Base-by-base conservation (phyloP, 2,329 filamentous ascomycete genomes). In the Talaromyces verruculosus region DNA sequence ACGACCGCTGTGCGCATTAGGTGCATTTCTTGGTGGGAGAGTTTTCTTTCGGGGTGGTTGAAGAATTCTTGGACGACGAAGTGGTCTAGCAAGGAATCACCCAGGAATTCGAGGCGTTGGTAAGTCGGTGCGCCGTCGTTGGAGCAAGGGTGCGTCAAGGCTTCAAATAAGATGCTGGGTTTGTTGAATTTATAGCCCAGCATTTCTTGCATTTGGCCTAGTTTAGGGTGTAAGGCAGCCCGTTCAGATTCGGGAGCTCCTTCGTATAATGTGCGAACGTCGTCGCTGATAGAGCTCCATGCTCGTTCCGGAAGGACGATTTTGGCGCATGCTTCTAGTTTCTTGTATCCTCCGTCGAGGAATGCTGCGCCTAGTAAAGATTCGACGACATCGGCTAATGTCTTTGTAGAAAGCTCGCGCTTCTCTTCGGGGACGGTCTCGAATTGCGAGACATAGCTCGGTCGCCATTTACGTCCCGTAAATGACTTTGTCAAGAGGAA, bases 301-400 rank as follows among this genome's bases (percentile, higher is more conserved):
- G 81, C 66, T 1, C 84, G 74, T 60, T 89, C 84, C 0, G 85
- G 84, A 0, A 96, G 75, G 69, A 97, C 89, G 0, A 88, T 74
- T 2, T 83, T 81, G 13, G 95, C 83, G 74, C 89, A 93, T 1
- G 78, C 71, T 17, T 89, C 77, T 0, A 89, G 90, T 69, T 87
- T 89, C 0, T 79, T 58, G 15, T 91, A 79, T 0, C 90, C 90
- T 0, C 91, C 90, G 62, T 91, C 85, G 0, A 90, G 67, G 71
- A 86, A 93, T 0, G 90, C 85, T 0, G 88, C 91, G 0, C 92
- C 94, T 22, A 97, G 89, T 0, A 97, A 81, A 0, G 93, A 87
- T 74, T 98, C 94, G 0, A 97, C 85, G 0, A 97, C 89, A 72
- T 98, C 94, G 3, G 94, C 94, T 7, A 97, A 84, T 0, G 87